These are phyloP conservation scores for Elaeagnus macrophylla DNA, from an alignment of 306 rosid genomes.

Conservation along the genomic window DNA sequence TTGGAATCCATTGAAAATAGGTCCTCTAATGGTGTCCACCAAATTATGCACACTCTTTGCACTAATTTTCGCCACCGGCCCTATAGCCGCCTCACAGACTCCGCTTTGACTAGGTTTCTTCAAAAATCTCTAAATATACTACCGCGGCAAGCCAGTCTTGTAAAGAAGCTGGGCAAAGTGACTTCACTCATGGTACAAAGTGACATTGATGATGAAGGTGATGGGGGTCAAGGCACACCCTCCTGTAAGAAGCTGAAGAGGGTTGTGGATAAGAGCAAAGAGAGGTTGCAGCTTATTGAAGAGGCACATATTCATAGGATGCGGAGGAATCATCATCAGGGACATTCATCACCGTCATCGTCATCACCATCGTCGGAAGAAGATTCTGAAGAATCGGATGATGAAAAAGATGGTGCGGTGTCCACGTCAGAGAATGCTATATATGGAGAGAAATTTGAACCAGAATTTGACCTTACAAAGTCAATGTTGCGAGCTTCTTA, in stretches of 20 bases:
- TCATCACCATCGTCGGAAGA: constrained; percentile 13
- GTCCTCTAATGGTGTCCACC: constrained; percentile 28
- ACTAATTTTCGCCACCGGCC: constrained; percentile 41
- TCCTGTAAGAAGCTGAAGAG: constrained; percentile 35
- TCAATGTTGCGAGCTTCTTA: constrained; percentile 43
- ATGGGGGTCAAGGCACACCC: constrained; percentile 1
- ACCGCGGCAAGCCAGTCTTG: background rate
- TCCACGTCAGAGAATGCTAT: constrained; percentile 60
- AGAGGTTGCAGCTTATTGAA: constrained; percentile 39
- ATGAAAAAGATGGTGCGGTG: constrained; percentile 22
- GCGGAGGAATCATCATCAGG: background rate
- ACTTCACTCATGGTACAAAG: background rate
- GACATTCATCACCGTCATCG: constrained; percentile 8
- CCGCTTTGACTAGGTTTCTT: constrained; percentile 31
- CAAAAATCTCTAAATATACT: constrained; percentile 25
- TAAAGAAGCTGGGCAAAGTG: background rate
- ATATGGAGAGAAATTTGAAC: constrained; percentile 47
- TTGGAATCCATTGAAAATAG: constrained; percentile 23
- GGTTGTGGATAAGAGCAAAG: constrained; percentile 25
- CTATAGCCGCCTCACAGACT: constrained; percentile 32
- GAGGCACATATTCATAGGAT: constrained; percentile 23
- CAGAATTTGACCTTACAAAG: constrained; percentile 55
- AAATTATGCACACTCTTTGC: constrained; percentile 42
- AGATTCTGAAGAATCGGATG: constrained; percentile 1
- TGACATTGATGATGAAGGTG: constrained; percentile 11